Evolutionary conservation across 345 rosid species (phyloP).

Genomic region (Zanthoxylum bungeanum): DNA sequence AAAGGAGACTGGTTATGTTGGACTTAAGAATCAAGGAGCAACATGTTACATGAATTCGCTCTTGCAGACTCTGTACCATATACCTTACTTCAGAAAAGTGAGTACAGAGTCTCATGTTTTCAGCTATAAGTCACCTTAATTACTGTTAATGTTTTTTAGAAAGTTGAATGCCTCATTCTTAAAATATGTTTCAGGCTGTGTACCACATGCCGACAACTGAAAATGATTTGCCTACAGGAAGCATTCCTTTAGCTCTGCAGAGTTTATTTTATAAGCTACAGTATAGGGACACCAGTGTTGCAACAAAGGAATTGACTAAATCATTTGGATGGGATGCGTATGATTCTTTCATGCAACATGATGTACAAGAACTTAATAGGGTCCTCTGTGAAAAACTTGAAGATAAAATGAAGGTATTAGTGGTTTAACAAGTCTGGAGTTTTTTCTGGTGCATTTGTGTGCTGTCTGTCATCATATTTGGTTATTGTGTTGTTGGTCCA

Average conservation of each 20-base stretch:
- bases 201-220: constrained; percentile 99
- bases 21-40: constrained; percentile 98
- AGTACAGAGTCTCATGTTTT: constrained; percentile 16
- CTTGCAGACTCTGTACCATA: constrained; percentile 81
- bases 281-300: constrained; percentile 86
- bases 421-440: constrained; percentile 10
- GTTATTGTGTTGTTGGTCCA: constrained; percentile 21
- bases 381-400: constrained; percentile 94
- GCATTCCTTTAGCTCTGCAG: constrained; percentile 96
- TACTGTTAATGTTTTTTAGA: neutral
- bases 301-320: constrained; percentile 89
- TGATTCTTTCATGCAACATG: constrained; percentile 99
- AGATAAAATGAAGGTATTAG: constrained; percentile 92
- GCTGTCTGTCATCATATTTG: constrained; percentile 10
- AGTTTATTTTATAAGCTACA: constrained; percentile 97
- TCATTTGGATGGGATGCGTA: constrained; percentile 99
- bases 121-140: constrained; percentile 6
- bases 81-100: constrained; percentile 95
- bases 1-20: constrained; percentile 98
- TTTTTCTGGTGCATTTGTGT: constrained; percentile 5
- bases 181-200: constrained; percentile 64
- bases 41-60: constrained; percentile 99
- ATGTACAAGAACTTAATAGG: constrained; percentile 96
- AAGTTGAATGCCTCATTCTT: constrained; percentile 16
- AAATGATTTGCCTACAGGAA: constrained; percentile 89